Conservation (phyloP, 768 basidiomycete genomes). For the Trametopsis cervina region DNA sequence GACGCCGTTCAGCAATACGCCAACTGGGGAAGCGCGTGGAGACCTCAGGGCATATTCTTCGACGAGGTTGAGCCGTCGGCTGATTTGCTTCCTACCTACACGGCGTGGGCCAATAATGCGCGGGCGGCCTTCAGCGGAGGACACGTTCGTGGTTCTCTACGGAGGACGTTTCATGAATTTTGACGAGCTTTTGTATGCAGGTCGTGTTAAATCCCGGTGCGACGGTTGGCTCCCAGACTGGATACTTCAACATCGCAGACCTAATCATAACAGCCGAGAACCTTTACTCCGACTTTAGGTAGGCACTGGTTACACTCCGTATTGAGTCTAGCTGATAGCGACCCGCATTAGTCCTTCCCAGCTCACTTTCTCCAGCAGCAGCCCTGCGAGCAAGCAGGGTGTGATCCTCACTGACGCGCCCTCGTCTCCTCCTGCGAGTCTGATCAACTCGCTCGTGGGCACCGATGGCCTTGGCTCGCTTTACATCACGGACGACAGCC, state of each 20-base stretch:
- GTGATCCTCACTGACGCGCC: slow-evolving; percentile 28
- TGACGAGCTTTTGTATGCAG: slow-evolving; percentile 9
- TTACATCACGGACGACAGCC: slow-evolving; percentile 26
- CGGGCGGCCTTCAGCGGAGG: slow-evolving; percentile 14
- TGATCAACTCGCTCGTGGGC: slow-evolving; percentile 19
- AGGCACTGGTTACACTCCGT: slow-evolving; percentile 3
- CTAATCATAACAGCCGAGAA: slow-evolving; percentile 26
- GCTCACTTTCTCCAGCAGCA: slow-evolving; percentile 14
- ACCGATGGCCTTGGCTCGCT: slow-evolving; percentile 21
- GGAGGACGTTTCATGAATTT: not conserved
- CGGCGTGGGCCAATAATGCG: slow-evolving; percentile 16
- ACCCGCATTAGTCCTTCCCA: slow-evolving; percentile 16
- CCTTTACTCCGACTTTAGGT: slow-evolving; percentile 25
- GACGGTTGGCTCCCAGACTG: slow-evolving; percentile 7
- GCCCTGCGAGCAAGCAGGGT: slow-evolving; percentile 23
- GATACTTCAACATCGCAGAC: slow-evolving; percentile 25
- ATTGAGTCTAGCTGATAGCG: slow-evolving; percentile 5
- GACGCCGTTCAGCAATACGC: slow-evolving; percentile 27
- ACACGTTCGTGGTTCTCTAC: slow-evolving; percentile 12
- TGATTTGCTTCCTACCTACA: slow-evolving; percentile 19
- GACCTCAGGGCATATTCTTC: slow-evolving; percentile 30
- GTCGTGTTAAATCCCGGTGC: slow-evolving; percentile 26
- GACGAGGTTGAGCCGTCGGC: slow-evolving; percentile 24
- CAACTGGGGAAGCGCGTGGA: slow-evolving; percentile 25
- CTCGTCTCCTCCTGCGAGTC: slow-evolving; percentile 16